These are phyloP conservation scores for Xylariaceae sp. DNA, from an alignment of 2,329 filamentous ascomycete species.

Conservation along the genomic window DNA sequence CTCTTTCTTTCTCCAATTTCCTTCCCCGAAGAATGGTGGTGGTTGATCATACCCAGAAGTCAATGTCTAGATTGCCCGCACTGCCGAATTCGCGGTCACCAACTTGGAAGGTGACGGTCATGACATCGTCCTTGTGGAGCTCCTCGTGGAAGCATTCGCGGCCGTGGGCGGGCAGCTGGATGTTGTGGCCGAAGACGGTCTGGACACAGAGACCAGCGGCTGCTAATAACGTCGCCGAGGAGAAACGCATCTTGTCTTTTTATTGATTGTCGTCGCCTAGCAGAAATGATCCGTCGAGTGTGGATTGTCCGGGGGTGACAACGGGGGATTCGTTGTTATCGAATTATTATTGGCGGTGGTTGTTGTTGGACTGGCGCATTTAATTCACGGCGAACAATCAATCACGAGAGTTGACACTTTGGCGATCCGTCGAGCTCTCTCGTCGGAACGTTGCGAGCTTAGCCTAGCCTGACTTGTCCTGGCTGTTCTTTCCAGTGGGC, in stretches of 20 bases:
- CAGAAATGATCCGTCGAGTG: not conserved
- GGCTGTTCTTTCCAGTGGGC: too few relatives aligned
- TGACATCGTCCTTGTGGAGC: slow-evolving; percentile 89
- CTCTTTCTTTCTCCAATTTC: not conserved
- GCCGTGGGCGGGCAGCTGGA: slow-evolving; percentile 86
- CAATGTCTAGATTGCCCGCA: slow-evolving; percentile 89
- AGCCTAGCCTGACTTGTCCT: not conserved
- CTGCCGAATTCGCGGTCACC: slow-evolving; percentile 94
- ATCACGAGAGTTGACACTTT: slow-evolving; percentile 2
- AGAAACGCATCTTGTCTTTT: slow-evolving; percentile 38
- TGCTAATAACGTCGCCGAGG: slow-evolving; percentile 43
- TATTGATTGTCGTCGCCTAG: not conserved
- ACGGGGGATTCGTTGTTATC: not conserved
- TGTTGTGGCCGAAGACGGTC: slow-evolving; percentile 77
- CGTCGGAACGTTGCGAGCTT: not conserved
- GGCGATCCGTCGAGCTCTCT: not conserved
- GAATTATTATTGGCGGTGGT: not conserved
- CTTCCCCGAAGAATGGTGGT: not conserved
- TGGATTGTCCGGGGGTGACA: not conserved
- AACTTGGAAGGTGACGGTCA: slow-evolving; percentile 98
- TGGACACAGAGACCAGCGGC: slow-evolving; percentile 42
- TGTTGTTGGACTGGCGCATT: not conserved
- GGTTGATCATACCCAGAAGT: slow-evolving; percentile 77
- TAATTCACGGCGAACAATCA: slow-evolving; percentile 2
- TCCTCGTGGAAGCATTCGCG: slow-evolving; percentile 96